Evolutionary conservation across 192 early-diverging fungal species (phyloP).

Genomic region (Coemansia umbellata): DNA sequence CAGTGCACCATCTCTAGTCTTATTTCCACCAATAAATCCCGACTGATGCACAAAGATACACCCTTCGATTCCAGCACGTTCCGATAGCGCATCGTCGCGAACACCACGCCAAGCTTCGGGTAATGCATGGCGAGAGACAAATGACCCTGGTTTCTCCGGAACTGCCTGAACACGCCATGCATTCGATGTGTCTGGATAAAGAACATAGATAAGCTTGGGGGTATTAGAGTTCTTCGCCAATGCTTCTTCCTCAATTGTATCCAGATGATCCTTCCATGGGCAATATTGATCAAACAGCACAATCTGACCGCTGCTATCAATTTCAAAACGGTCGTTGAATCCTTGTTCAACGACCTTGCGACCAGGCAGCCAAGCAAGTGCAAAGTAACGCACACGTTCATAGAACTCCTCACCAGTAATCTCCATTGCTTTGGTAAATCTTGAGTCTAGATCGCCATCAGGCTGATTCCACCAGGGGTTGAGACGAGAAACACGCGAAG

Average conservation of each 20-base stretch:
- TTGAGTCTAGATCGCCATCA: conserved; percentile 67
- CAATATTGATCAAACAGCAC: conserved; percentile 78
- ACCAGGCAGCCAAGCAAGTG: conserved; percentile 82
- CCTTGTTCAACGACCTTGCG: conserved; percentile 78
- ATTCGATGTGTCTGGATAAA: conserved; percentile 68
- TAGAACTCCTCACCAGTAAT: conserved; percentile 77
- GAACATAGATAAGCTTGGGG: conserved; percentile 64
- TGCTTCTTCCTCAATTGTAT: conserved; percentile 61
- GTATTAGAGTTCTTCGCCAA: conserved; percentile 42
- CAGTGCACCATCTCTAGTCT: conserved; percentile 72
- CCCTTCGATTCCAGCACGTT: conserved; percentile 67
- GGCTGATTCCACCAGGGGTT: conserved; percentile 96
- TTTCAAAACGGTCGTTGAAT: conserved; percentile 53
- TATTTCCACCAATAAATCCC: conserved; percentile 83
- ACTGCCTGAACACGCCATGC: conserved; percentile 80
- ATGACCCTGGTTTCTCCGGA: conserved; percentile 54
- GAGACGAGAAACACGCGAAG: conserved; percentile 73
- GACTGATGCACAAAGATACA: conserved; percentile 88
- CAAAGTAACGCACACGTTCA: conserved; percentile 66
- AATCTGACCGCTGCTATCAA: conserved; percentile 74
- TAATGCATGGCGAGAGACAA: conserved; percentile 71
- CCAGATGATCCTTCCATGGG: conserved; percentile 94
- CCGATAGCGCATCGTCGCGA: conserved; percentile 79
- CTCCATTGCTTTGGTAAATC: conserved; percentile 64
- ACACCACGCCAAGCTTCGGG: conserved; percentile 76